Conservation (phyloP, 768 basidiomycete species). For the Calocybe indica region DNA sequence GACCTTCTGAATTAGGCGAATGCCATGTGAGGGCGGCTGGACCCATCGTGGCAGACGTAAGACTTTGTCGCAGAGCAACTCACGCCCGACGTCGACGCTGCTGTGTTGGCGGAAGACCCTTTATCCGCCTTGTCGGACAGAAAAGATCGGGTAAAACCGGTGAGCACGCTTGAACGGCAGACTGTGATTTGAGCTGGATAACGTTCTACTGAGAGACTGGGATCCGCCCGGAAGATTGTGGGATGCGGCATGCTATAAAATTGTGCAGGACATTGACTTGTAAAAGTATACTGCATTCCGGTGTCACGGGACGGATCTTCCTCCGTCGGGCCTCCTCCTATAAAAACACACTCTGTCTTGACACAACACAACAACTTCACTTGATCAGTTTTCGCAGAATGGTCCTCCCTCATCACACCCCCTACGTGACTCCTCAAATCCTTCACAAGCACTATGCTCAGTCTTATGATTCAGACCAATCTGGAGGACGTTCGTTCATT, state of each 20-base stretch:
- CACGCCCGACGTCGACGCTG: not conserved
- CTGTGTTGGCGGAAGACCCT: not conserved
- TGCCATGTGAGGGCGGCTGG: no score
- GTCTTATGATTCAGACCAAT: constrained; percentile 57
- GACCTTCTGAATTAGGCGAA: no score
- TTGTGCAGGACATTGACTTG: constrained; percentile 4
- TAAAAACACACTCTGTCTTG: constrained; percentile 8
- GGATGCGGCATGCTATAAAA: constrained; percentile 32
- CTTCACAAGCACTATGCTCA: constrained; percentile 85
- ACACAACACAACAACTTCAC: constrained; percentile 10
- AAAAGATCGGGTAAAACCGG: constrained; percentile 24
- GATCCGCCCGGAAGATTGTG: constrained; percentile 27
- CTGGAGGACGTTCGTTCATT: constrained; percentile 46
- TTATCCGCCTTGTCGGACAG: not conserved
- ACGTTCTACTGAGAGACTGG: constrained; percentile 2
- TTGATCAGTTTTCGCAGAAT: constrained; percentile 32
- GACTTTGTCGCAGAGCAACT: not conserved
- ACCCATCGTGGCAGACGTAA: no score
- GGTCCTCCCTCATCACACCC: constrained; percentile 68
- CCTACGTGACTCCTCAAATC: constrained; percentile 86
- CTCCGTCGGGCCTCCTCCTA: constrained; percentile 6
- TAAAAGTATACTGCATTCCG: not conserved
- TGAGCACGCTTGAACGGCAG: constrained; percentile 2
- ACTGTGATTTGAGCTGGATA: constrained; percentile 7
- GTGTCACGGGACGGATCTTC: constrained; percentile 18